Base-by-base conservation (phyloP, 768 basidiomycete species). In the Kwoniella europaea region DNA sequence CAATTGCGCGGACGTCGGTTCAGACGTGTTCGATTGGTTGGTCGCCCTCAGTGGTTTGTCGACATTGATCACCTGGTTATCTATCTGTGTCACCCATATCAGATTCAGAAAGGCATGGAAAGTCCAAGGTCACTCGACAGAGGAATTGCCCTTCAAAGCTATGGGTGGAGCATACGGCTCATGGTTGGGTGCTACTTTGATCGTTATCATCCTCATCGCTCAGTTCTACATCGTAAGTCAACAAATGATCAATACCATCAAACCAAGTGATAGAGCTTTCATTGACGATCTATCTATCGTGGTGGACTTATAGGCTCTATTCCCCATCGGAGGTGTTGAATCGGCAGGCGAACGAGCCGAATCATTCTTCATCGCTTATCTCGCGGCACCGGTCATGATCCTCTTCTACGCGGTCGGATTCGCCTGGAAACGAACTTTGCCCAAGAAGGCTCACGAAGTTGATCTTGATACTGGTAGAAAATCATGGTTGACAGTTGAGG, bases 21-120 rank as follows among this genome's bases (percentile, higher is more conserved):
- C 61, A 24, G 24, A 56, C 9, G 80, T 79, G 61, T 82, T 75
- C 59, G 57, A 76, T 66, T 78, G 80, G 90, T 84, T 90, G 10
- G 83, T 90, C 61, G 88, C 89, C 73, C 83, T 90, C 63, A 88
- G 88, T 9, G 89, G 90, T 53, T 88, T 91, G 56, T 89, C 88
- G 1, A 88, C 89, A 1, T 84, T 91, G 60, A 86, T 91, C 69
- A 89, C 89, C 53, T 91, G 90, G 90, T 87, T 86, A 27, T 86
- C 87, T 35, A 88, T 90, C 69, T 74, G 43, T 71, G 69, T 78
- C 22, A 75, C 71, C 64, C 74, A 80, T 88, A 77, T 90, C 44
- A 88, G 89, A 41, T 91, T 91, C 85, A 87, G 89, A 24, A 74
- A 79, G n/a, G 90, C 89, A 3, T 91, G 88, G 85, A 81, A 77